Base-by-base conservation (phyloP, 2,329 filamentous ascomycete genomes). In the Neophaeococcomyces mojaviensis region DNA sequence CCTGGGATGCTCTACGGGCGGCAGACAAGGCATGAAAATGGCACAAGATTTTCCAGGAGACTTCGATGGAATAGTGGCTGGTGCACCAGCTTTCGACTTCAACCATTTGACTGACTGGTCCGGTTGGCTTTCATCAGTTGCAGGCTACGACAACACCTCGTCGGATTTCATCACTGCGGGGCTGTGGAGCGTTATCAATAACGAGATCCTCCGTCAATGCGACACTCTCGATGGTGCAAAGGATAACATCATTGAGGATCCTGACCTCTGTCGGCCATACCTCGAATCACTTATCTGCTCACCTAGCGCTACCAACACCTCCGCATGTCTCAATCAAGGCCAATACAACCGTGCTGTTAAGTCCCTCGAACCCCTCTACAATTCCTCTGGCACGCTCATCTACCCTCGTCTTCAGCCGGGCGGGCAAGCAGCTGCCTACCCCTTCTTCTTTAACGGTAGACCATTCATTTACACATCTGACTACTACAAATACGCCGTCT, bases 1-100 rank as follows among this genome's bases (percentile, higher is more conserved):
- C 52, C 67, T 74, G 50, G 74, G 72, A 2, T 78, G 74, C 58
- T 76, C 72, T 10, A 73, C 77, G 42, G 74, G 74, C 16, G 74
- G 72, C 1, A 66, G 73, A 34, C 69, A 76, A 59, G 73, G 71
- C n/a, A 68, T 68, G 67, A 68, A 63, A 46, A 73, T 76, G 57
- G 62, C 73, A 1, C 74, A 78, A 56, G 68, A 72, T 13, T 77
- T 67, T 53, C 70, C 70, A 1, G 69, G 68, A 7, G 65, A 70
- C 39, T 73, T 66, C 47, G 71, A 74, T 43, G 71, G 71, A 19
- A 68, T 61, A 8, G 60, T 70, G 33, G 61, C 62, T 1, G 72
- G 70, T 38, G 71, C 72, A 1, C 71, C 70, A 2, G 70, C 70
- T 15, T 70, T 71, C 57, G 65, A 68, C 53, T 68, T 68, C 49